Percentiles rank a stretch among this genome's conserved stretches.
phyloP scores from a whole-genome alignment of 345 rosid genomes.

The Arabis hirsuta region DNA sequence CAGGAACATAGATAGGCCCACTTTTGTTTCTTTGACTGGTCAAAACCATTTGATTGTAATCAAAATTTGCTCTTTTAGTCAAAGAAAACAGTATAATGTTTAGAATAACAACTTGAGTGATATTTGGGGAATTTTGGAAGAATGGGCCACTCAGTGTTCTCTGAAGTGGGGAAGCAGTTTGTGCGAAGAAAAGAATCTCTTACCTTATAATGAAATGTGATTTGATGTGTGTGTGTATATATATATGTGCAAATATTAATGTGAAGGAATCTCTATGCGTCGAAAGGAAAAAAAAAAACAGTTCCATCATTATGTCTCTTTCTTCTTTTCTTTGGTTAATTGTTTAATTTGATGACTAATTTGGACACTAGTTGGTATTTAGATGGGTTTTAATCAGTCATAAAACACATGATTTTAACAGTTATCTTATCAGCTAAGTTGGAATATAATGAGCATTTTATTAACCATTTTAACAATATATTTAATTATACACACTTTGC shows the following conservation, averaged over 20 bases:
- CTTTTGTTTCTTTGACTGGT: conserved; percentile 39
- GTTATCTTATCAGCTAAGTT: no score
- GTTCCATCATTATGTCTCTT: conserved; percentile 37
- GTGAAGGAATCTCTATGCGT: conserved; percentile 45
- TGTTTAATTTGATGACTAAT: conserved; percentile 23
- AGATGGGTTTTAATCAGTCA: no score
- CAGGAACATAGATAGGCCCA: conserved; percentile 29
- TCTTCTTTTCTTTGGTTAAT: conserved; percentile 7
- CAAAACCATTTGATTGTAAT: conserved; percentile 37
- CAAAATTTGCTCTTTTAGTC: conserved; percentile 38
- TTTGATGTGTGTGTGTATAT: conserved; percentile 15
- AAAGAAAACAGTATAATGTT: conserved; percentile 38
- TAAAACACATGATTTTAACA: no score
- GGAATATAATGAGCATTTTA: no score
- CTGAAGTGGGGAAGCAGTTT: conserved; percentile 46
- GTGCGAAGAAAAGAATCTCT: conserved; percentile 61
- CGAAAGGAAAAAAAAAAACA: conserved; percentile 33
- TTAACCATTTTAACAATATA: no score
- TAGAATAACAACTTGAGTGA: conserved; percentile 38
- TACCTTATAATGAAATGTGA: conserved; percentile 27
- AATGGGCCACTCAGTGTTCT: conserved; percentile 44
- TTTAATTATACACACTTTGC: no score
- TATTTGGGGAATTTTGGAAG: conserved; percentile 40
- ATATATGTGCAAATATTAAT: conserved; percentile 31
- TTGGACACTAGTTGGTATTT: no score